phyloP scores from a whole-genome alignment of 306 rosid genomes.

The Geum urbanum region DNA sequence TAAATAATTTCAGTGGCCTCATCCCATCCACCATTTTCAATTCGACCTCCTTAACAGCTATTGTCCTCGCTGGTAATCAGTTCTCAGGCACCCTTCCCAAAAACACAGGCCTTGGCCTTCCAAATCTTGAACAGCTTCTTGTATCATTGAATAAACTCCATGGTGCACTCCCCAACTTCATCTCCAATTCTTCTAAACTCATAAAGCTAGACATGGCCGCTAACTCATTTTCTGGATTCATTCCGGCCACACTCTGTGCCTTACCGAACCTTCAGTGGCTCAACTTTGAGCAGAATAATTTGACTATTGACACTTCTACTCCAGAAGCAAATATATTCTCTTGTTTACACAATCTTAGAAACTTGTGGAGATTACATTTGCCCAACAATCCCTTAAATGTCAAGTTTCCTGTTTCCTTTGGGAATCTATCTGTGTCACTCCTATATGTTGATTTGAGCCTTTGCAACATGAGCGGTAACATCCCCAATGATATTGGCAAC shows the following conservation, averaged over 20 bases:
- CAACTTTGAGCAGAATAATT: not conserved
- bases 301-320: constrained; percentile 18
- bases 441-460: accelerated
- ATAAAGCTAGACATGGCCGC: not conserved
- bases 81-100: constrained; percentile 22
- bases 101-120: constrained; percentile 5
- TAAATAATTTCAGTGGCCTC: constrained; percentile 1
- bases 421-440: not conserved
- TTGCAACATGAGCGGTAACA: not conserved
- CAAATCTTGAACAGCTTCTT: constrained; percentile 1
- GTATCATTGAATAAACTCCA: not conserved
- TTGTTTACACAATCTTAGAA: not conserved
- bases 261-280: not conserved
- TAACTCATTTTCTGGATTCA: constrained; percentile 12
- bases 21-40: constrained; percentile 28
- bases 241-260: constrained; percentile 4
- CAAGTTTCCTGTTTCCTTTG: not conserved
- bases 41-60: not conserved
- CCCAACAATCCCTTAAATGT: not conserved
- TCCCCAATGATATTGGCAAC: not conserved
- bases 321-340: not conserved
- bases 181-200: constrained; percentile 17
- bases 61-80: not conserved
- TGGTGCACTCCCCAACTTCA: constrained; percentile 12
- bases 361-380: not conserved